Percentiles rank a stretch among this genome's conserved stretches.
Conservation (phyloP, 192 early-diverging fungal species). For the Coemansia asiatica region DNA sequence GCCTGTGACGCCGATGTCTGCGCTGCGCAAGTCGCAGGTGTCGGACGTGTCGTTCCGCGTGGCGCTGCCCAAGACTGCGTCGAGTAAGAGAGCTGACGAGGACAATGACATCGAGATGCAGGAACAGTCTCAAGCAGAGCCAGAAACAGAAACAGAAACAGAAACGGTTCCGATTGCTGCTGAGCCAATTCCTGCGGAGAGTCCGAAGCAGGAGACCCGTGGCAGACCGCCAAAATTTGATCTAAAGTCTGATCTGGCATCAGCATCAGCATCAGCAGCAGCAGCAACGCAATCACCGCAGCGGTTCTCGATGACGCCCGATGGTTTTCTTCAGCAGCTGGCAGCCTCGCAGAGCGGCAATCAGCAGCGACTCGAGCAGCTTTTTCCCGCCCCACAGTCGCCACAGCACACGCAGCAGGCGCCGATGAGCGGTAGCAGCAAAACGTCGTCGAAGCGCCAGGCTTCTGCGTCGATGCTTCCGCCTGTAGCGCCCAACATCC, state of each 20-base stretch:
- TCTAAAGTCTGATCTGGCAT: background rate
- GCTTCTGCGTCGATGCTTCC: constrained; percentile 18
- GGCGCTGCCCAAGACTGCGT: constrained; percentile 19
- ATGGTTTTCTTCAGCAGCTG: constrained; percentile 43
- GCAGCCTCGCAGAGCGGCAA: constrained; percentile 2
- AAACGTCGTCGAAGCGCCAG: no score
- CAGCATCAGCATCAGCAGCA: background rate
- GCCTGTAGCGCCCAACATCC: constrained; percentile 32
- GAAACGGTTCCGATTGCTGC: background rate
- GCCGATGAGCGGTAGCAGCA: background rate
- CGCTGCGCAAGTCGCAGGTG: constrained; percentile 52
- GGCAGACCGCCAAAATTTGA: background rate
- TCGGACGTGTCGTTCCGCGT: constrained; percentile 43
- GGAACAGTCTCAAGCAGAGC: background rate
- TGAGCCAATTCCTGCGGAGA: no score
- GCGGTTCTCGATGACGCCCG: constrained; percentile 51
- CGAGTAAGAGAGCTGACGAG: background rate
- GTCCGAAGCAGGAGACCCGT: no score
- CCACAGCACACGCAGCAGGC: constrained; percentile 6
- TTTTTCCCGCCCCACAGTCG: background rate
- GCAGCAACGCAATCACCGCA: background rate
- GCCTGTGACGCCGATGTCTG: constrained; percentile 33
- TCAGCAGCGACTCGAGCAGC: background rate
- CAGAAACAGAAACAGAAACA: background rate
- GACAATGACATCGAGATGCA: background rate